Conservation (phyloP, 352 stramenopile genomes). For the Achlya hypogyna region DNA sequence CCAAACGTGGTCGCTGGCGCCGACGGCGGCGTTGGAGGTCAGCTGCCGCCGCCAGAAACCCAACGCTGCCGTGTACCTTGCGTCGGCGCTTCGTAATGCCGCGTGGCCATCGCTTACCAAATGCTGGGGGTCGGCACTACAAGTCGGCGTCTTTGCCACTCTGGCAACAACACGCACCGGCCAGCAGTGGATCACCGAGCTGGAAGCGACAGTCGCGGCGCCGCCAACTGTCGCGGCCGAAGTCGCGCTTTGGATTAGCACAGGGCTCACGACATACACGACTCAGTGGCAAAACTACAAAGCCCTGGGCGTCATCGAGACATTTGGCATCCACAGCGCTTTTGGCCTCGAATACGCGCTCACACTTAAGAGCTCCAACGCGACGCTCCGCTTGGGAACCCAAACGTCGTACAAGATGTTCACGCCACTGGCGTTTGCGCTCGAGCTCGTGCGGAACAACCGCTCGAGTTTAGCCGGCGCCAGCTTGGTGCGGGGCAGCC, state of each 20-base stretch:
- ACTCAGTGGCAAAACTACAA: constrained; percentile 17
- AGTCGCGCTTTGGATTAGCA: background rate
- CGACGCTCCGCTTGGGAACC: background rate
- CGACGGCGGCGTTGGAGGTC: background rate
- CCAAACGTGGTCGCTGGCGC: background rate
- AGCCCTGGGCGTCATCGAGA: constrained; percentile 4
- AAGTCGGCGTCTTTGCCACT: background rate
- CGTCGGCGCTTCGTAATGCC: background rate
- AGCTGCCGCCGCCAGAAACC: background rate
- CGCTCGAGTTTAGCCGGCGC: background rate
- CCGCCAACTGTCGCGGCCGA: background rate
- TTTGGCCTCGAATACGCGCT: background rate
- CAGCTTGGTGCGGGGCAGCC: background rate
- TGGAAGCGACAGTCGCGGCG: background rate
- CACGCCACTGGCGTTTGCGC: background rate
- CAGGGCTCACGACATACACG: background rate
- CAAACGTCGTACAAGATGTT: constrained; percentile 13
- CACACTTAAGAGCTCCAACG: constrained; percentile 5
- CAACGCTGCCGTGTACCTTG: background rate
- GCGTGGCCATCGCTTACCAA: background rate
- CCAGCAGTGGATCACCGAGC: background rate
- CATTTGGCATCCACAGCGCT: constrained; percentile 10
- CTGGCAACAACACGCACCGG: background rate
- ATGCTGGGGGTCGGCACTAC: background rate
- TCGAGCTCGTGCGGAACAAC: background rate